Conservation (phyloP, 2,329 filamentous ascomycete genomes). For the Byssochlamys sp. region DNA sequence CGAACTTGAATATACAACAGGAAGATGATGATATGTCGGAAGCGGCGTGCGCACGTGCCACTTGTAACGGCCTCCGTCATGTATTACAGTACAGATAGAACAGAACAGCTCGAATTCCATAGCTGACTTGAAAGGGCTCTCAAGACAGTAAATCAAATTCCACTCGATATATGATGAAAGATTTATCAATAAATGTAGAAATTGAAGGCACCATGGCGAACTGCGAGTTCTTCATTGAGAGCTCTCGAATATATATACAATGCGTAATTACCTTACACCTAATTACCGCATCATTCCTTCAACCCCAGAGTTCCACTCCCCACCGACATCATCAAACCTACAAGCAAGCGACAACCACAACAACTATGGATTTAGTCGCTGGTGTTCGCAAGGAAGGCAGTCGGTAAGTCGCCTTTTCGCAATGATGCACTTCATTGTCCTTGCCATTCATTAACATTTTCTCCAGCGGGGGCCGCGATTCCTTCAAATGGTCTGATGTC, state of each 20-base stretch:
- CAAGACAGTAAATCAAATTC: neutral
- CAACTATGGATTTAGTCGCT: slow-evolving; percentile 78
- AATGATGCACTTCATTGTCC: neutral
- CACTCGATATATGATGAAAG: neutral
- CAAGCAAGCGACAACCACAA: neutral
- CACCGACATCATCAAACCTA: neutral
- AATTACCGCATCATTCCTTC: neutral
- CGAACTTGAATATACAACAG: neutral
- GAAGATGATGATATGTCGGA: neutral
- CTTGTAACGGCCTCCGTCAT: neutral
- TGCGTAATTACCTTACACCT: neutral
- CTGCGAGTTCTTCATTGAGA: neutral
- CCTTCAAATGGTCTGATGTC: slow-evolving; percentile 96
- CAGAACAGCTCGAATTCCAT: neutral
- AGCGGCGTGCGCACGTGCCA: slow-evolving; percentile 13
- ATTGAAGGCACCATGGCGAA: neutral
- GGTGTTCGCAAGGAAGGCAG: slow-evolving; percentile 82
- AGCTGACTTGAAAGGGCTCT: neutral
- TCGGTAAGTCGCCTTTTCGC: slow-evolving; percentile 42
- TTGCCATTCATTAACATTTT: slow-evolving; percentile 4
- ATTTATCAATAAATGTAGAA: neutral
- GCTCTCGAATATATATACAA: neutral
- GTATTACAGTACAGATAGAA: neutral
- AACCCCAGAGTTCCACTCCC: neutral
- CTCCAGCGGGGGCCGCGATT: slow-evolving; percentile 66